Evolutionary conservation across 1,284 basidiomycete species (phyloP).

Genomic region (Heterobasidion annosum): DNA sequence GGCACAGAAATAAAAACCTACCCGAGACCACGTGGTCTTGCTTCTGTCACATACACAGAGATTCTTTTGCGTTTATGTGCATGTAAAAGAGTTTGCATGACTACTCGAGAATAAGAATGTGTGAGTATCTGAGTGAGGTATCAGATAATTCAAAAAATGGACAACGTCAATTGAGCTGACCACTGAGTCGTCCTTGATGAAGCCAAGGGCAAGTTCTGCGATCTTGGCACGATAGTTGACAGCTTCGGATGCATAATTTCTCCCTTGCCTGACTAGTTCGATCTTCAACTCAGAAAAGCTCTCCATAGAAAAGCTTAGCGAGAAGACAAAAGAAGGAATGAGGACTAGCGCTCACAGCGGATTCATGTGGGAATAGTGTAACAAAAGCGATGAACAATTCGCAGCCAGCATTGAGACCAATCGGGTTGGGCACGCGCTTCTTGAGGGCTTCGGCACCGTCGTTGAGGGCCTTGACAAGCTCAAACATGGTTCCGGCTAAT

Average conservation of each 20-base stretch:
- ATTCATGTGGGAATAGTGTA: conserved; percentile 78
- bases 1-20: conserved; percentile 24
- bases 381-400: conserved; percentile 88
- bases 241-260: conserved; percentile 72
- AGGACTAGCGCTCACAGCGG: conserved; percentile 44
- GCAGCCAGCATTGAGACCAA: conserved; percentile 84
- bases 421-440: conserved; percentile 62
- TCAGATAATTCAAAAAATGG: conserved; percentile 1
- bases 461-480: conserved; percentile 78
- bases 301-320: conserved; percentile 26
- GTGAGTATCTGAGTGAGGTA: conserved; percentile 69
- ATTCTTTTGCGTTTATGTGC: conserved; percentile 90
- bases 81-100: conserved; percentile 85
- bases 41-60: conserved; percentile 96
- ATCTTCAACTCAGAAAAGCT: conserved; percentile 77
- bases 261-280: conserved; percentile 72
- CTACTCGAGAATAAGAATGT: conserved; percentile 93
- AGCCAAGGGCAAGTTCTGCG: conserved; percentile 81
- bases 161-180: conserved; percentile 33
- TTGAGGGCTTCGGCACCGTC: conserved; percentile 65
- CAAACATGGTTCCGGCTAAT: conserved; percentile 80
- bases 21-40: conserved; percentile 79
- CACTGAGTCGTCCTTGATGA: conserved; percentile 91
- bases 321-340: conserved; percentile 6
- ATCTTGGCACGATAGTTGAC: conserved; percentile 86